phyloP scores from a whole-genome alignment of 176 grass and related monocot species.

The Hordeum marinum region DNA sequence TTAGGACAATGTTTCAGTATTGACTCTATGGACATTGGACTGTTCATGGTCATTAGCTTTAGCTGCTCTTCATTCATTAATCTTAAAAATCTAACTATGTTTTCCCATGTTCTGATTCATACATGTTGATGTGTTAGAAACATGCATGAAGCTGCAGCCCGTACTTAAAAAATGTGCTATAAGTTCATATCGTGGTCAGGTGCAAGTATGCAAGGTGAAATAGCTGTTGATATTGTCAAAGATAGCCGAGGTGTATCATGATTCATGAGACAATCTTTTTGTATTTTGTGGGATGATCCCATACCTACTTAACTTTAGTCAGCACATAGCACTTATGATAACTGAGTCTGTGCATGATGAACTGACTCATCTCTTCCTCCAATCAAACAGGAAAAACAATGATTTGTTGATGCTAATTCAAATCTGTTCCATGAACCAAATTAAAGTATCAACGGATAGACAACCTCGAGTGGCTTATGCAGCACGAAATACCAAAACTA shows the following conservation, averaged over 20 bases:
- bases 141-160: neutral
- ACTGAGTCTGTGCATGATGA: no score
- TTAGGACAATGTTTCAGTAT: neutral
- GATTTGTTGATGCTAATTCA: neutral
- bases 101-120: neutral
- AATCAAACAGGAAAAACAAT: neutral
- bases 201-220: neutral
- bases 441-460: neutral
- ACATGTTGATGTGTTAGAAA: neutral
- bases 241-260: slow-evolving; percentile 1
- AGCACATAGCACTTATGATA: neutral
- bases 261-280: neutral
- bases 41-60: neutral
- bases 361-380: neutral
- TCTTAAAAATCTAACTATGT: neutral
- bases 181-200: neutral
- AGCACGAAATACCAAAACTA: neutral
- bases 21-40: neutral
- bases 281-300: neutral
- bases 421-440: neutral
- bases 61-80: neutral
- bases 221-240: neutral
- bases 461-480: neutral
- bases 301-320: neutral
- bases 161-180: neutral